Evolutionary conservation across 1,139 yeast species (phyloP), one percentile per base, ranked within the genome.

Genomic region (Sugiyamaella paludigena): DNA sequence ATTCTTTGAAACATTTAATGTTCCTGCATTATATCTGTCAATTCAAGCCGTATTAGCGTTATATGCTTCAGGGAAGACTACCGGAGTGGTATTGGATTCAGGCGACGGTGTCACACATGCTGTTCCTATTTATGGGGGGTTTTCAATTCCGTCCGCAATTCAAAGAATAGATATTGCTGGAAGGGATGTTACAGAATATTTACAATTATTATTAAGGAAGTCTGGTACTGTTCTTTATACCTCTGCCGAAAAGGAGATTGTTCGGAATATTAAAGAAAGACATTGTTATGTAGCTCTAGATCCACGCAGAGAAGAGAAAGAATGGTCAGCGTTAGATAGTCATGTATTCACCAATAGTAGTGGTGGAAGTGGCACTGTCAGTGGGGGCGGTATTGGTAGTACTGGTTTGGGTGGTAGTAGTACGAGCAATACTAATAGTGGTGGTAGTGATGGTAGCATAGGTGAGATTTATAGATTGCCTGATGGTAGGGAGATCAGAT

Each of bases 51-150:
- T 89, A 11, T 71, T 91, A 47, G 79, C 96, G 1, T 71, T 91
- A 32, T 91, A 91, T 69, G 91, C 97, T 0, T 79, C 87, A 2
- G 98, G 98, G 0, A 72, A 89, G 57, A 91, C 97, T 2, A 89
- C 96, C 0, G 98, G 98, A 0, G 79, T 87, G 36, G 95, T 88
- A 9, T 66, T 91, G 11, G 97, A 91, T 64, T 79, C 86, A 35
- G 98, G 98, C 3, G 98, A 91, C 64, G 97, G 97, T 2, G 95
- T 88, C 24, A 79, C 86, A 40, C 92, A 87, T 63, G 77, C 87
- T 7, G 95, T 88, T 0, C 96, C 98, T 0, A 88, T 92, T 0
- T 91, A 79, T 66, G 92, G 88, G 52, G 98, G 98, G 4, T 89
- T 87, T 66, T 75, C 92, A 7, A 66, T 91, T 27, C 83, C 91